A percentile compares a stretch with the other conserved stretches of the same genome.
phyloP scores from a whole-genome alignment of 441 rosid species.

The Geranium incanum region DNA sequence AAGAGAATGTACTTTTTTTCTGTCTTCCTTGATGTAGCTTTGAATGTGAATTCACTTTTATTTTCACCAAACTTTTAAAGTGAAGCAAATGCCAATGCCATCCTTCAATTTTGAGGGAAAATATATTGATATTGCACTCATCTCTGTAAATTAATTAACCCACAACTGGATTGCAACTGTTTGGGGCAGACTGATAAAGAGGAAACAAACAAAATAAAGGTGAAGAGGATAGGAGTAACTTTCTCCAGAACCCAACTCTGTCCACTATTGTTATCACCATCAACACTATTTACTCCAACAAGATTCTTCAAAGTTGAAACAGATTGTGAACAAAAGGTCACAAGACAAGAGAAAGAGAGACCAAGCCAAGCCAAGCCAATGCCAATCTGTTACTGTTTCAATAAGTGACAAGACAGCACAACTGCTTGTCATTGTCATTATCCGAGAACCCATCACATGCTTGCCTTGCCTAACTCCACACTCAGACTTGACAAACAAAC shows the following conservation, averaged over 20 bases:
- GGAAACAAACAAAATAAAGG: background rate
- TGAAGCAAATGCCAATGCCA: too few relatives aligned
- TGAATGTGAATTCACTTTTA: too few relatives aligned
- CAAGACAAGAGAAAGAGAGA: background rate
- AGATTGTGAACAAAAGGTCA: background rate
- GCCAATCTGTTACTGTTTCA: background rate
- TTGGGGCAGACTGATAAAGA: background rate
- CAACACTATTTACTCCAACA: background rate
- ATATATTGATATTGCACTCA: too few relatives aligned
- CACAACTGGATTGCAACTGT: too few relatives aligned
- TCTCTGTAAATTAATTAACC: too few relatives aligned
- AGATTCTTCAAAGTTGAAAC: background rate
- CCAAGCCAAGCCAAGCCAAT: too few relatives aligned
- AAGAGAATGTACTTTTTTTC: too few relatives aligned
- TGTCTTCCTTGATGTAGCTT: too few relatives aligned
- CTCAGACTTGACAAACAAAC: background rate
- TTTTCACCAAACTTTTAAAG: too few relatives aligned
- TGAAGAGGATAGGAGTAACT: background rate
- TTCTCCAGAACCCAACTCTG: background rate
- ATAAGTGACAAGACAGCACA: background rate
- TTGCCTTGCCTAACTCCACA: slow-evolving; percentile 5
- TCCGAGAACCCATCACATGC: background rate
- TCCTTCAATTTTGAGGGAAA: too few relatives aligned
- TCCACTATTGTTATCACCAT: background rate
- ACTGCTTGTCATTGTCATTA: background rate